Base-by-base conservation (phyloP, 2,329 filamentous ascomycete genomes). In the Pseudopyrenochaeta lycopersici region DNA sequence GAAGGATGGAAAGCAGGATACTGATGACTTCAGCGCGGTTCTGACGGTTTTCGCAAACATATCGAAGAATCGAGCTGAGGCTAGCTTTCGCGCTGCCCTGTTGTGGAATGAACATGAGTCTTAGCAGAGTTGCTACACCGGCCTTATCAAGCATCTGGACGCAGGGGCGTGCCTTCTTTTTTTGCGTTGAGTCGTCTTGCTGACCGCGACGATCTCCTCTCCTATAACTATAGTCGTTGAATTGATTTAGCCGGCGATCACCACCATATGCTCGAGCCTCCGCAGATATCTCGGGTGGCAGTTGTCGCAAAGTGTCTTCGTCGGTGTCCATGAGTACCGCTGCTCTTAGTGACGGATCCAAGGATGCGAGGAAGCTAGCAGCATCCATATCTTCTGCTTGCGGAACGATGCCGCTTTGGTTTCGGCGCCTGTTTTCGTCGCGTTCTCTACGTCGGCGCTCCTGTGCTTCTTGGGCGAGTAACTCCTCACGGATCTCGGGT, bases 141-240 rank as follows among this genome's bases (percentile, higher is more conserved):
- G 93, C 85, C 77, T 97, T 97, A 76, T 99, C 95, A 27, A 99
- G 85, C 90, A 99, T 97, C 73, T 99, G 95, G 20, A 97, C 90
- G 52, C 96, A 90, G 18, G 91, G 88, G 56, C 90, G 90, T 52
- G 71, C 63, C 67, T 90, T 89, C 78, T 92, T 94, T 72, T 83
- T 84, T 70, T 62, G 86, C 77, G 62, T 71, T 52, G 76, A 75
- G 39, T 80, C 80, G 49, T 80, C 82, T 39, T 75, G 78, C 45
- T 70, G 68, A 60, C 77, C 65, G 46, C 78, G 63, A 47, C 75
- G 66, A 66, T 71, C 72, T 31, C 67, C 67, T 32, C 68, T 66
- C 39, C 71, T 68, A 43, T 66, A 66, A 7, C 65, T 63, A n/a
- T 69, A 70, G 15, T 74, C 73, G 36, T 65, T 77, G 61, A 83